Base-by-base conservation (phyloP, 2,329 filamentous ascomycete species). In the Sporothrix dimorphospora region DNA sequence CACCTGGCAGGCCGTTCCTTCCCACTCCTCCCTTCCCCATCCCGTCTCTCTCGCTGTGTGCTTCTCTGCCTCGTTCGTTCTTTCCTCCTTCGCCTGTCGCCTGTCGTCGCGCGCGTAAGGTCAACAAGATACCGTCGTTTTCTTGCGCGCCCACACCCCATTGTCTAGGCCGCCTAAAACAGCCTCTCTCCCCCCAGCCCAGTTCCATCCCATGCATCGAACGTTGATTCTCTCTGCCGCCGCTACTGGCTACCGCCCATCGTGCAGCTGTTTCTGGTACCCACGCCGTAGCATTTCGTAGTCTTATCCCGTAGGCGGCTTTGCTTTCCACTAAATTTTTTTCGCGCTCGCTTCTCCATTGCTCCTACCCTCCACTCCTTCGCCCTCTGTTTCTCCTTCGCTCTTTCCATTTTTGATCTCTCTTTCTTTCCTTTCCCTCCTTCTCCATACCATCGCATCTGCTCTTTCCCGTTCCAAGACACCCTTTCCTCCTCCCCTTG, bases 151-250 rank as follows among this genome's bases (percentile, higher is more conserved):
- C 38, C 66, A 45, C 51, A 27, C 55, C 55, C 45, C 42, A 55
- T 30, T 42, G 71, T 51, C 69, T 55, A 24, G 53, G 73, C 71
- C 73, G 71, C 73, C 72, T 73, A 73, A 73, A 69, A 73, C 73
- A 73, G 68, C 51, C 57, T 55, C 34, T 40, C 45, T 38, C 69
- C 71, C n/a, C 21, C 34, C 55, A 59, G 55, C 55, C 34, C 38
- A 63, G 63, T 34, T 24, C 63, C 63, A 30, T 51, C 45, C 19
- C 63, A 71, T 57, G 63, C 69, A 73, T 71, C 71, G 55, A 73
- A 72, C 71, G 71, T 74, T 74, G 74, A 71, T 72, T 74, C 67
- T 70, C 70, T 51, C 53, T 47, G 68, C 72, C 67, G 70, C 66
- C 47, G 66, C 65, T 69, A 69, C 71, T 34, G 57, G 63, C 55